phyloP scores from a whole-genome alignment of 2,329 filamentous ascomycete species.

The Colletotrichum sp. region DNA sequence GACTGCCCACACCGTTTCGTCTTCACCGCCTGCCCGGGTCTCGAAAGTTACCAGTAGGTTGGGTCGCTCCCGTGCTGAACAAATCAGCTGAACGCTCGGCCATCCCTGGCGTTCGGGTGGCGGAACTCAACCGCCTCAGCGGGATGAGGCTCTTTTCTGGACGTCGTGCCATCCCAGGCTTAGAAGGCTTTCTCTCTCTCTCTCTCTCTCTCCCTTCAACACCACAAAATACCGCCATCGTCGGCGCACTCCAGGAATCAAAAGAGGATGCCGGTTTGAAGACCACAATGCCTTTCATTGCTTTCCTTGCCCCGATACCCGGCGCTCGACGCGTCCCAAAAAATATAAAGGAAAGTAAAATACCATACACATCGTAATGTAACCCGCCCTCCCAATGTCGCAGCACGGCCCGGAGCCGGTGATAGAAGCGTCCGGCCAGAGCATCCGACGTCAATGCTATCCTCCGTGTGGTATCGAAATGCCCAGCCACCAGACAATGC shows the following conservation, averaged over 20 bases:
- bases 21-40: neutral
- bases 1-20: neutral
- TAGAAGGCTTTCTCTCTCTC: neutral
- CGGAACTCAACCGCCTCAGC: neutral
- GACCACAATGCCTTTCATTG: constrained; percentile 15
- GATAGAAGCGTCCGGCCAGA: constrained; percentile 12
- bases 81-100: neutral
- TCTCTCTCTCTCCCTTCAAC: neutral
- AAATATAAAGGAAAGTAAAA: neutral
- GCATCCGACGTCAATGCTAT: constrained; percentile 18
- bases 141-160: neutral
- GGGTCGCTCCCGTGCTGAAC: neutral
- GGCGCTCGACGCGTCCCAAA: neutral
- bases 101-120: neutral
- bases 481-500: constrained; percentile 18
- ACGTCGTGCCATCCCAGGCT: neutral
- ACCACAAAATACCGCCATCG: neutral
- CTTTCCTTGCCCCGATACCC: neutral
- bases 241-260: neutral
- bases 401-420: constrained; percentile 15
- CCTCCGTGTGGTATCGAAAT: constrained; percentile 24
- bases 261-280: neutral
- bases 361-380: constrained; percentile 21
- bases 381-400: constrained; percentile 11
- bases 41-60: neutral